Evolutionary conservation across 1,139 yeast species (phyloP).

Genomic region (Kodamaea suecica): DNA sequence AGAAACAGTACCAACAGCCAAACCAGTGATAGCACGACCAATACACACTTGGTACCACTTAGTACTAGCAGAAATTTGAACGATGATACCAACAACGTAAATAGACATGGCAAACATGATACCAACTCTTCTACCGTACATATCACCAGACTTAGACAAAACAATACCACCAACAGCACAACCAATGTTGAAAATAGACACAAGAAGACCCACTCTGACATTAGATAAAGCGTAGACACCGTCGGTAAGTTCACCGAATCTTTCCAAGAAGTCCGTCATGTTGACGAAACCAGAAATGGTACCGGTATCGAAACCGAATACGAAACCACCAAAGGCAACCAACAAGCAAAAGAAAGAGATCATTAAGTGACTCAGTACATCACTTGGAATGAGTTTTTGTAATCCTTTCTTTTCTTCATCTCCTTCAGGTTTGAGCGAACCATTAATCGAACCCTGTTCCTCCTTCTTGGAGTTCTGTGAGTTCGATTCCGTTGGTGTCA

Average conservation of each 20-base stretch:
- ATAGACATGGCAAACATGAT: slow-evolving; percentile 22
- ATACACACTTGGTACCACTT: slow-evolving; percentile 47
- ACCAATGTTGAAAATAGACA: slow-evolving; percentile 25
- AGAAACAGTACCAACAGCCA: slow-evolving; percentile 24
- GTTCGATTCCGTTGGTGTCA: slow-evolving; percentile 32
- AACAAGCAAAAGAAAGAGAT: slow-evolving; percentile 37
- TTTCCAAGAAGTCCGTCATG: slow-evolving; percentile 19
- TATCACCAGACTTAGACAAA: slow-evolving; percentile 21
- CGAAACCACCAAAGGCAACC: slow-evolving; percentile 27
- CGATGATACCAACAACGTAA: slow-evolving; percentile 22
- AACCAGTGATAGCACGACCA: slow-evolving; percentile 44
- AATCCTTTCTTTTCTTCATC: not conserved
- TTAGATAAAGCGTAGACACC: slow-evolving; percentile 20
- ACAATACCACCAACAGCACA: slow-evolving; percentile 25
- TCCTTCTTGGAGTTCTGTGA: slow-evolving; percentile 28
- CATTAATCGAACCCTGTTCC: slow-evolving; percentile 10
- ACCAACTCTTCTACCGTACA: slow-evolving; percentile 23
- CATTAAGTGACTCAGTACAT: slow-evolving; percentile 17
- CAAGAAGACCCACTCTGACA: slow-evolving; percentile 19
- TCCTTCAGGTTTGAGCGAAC: not conserved
- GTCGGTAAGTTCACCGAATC: slow-evolving; percentile 20
- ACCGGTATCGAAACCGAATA: slow-evolving; percentile 27
- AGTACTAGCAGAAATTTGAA: slow-evolving; percentile 20
- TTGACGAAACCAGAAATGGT: slow-evolving; percentile 29
- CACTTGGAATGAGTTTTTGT: no score